phyloP scores from a whole-genome alignment of 768 basidiomycete genomes.

The Mycena galericulata region DNA sequence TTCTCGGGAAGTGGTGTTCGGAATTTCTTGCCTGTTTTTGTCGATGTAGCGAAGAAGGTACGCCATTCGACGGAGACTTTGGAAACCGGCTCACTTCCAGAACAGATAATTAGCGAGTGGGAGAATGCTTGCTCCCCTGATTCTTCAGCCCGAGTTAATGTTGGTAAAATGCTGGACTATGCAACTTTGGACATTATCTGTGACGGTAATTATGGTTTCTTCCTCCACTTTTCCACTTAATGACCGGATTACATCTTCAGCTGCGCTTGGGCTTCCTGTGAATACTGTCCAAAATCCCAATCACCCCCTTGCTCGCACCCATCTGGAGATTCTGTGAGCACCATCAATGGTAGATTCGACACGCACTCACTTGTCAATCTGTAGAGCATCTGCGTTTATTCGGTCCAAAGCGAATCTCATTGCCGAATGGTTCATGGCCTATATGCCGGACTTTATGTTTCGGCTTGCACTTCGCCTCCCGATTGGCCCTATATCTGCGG shows the following conservation, averaged over 20 bases:
- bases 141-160: conserved; percentile 14
- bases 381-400: conserved; percentile 19
- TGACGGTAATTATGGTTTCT: neutral
- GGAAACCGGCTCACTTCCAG: neutral
- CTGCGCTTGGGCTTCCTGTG: conserved; percentile 14
- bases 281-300: conserved; percentile 17
- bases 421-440: conserved; percentile 17
- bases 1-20: conserved; percentile 11
- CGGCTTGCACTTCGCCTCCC: conserved; percentile 18
- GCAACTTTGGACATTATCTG: conserved; percentile 13
- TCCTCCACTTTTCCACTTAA: too few species aligned
- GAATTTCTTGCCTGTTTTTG: conserved; percentile 10
- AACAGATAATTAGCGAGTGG: conserved; percentile 15
- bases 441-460: conserved; percentile 19
- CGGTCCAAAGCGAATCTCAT: conserved; percentile 11
- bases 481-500: conserved; percentile 13
- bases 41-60: conserved; percentile 13
- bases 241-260: neutral
- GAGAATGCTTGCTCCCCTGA: conserved; percentile 13
- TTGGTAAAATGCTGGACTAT: conserved; percentile 1
- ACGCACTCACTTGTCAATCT: conserved; percentile 9
- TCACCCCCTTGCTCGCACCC: conserved; percentile 9
- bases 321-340: conserved; percentile 22
- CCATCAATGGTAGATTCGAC: conserved; percentile 10
- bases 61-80: conserved; percentile 6